phyloP scores from a whole-genome alignment of 495 filamentous ascomycete species.

The Amphirosellinia nigrospora region DNA sequence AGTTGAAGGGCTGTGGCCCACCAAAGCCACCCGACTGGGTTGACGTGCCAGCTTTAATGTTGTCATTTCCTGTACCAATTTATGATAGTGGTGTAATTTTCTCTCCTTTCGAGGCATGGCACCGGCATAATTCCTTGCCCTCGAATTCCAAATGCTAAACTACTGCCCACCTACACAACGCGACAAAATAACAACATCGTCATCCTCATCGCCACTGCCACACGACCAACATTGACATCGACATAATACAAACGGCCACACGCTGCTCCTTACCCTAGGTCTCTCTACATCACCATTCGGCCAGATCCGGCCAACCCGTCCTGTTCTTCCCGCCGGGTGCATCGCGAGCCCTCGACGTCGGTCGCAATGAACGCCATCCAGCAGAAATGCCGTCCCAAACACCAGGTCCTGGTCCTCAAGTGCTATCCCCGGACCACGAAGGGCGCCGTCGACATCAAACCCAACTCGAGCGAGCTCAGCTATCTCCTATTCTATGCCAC shows the following conservation, averaged over 20 bases:
- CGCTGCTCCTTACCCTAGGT: background rate
- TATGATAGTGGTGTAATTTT: slow-evolving; percentile 16
- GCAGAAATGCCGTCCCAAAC: slow-evolving; percentile 79
- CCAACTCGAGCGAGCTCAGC: slow-evolving; percentile 91
- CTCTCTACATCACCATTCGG: background rate
- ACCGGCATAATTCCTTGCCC: background rate
- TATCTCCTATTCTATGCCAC: slow-evolving; percentile 95
- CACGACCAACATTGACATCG: background rate
- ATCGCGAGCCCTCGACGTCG: slow-evolving; percentile 25
- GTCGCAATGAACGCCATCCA: slow-evolving; percentile 61
- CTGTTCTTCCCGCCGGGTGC: slow-evolving; percentile 22
- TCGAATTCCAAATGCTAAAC: slow-evolving; percentile 14
- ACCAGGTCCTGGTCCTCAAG: slow-evolving; percentile 90
- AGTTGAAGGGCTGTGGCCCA: slow-evolving; percentile 9
- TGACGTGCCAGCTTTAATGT: slow-evolving; percentile 13
- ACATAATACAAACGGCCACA: background rate
- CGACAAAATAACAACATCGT: background rate
- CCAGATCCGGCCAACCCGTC: slow-evolving; percentile 3
- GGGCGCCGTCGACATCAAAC: slow-evolving; percentile 85
- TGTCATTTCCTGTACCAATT: slow-evolving; percentile 18
- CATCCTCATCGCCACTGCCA: background rate
- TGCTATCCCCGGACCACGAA: slow-evolving; percentile 92
- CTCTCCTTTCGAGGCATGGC: slow-evolving; percentile 20
- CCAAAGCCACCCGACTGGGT: slow-evolving; percentile 15
- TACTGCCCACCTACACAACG: background rate